Base-by-base conservation (phyloP, 163 green algal genomes). In the Prototheca cutis region DNA sequence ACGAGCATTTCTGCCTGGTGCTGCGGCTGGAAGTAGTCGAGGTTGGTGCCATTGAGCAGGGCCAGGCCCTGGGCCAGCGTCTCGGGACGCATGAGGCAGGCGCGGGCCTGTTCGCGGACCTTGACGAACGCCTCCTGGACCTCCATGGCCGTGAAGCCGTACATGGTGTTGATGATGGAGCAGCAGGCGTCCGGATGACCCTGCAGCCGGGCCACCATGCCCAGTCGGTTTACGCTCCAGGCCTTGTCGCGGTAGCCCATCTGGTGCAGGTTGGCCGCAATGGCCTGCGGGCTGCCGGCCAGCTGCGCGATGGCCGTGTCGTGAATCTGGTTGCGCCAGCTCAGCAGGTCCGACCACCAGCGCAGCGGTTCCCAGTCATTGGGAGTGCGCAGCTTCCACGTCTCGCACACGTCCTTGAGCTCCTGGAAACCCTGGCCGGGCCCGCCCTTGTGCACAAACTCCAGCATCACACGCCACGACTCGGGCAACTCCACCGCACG, bases 111-210 rank as follows among this genome's bases (percentile, higher is more conserved):
- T 28, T 66, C 59, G 7, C 48, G 59, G 7, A 72, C 96, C 74
- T 98, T 98, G 17, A 93, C 76, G 71, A 94, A 96, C 10, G 90
- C 90, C 72, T 95, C 90, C 73, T 96, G 87, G 51, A 99, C 85
- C 65, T 99, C 92, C 90, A 99, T 97, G 31, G 84, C 85, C 53
- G 83, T 88, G 73, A 90, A 97, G 59, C 88, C 87, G 63, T 98
- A 98, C 74, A 96, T 75, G 31, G 77, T 90, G 68, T 91, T 94
- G 57, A 96, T 87, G 58, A 95, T 79, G 52, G 74, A 65, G 55
- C 91, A 75, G 71, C 86, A 95, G 30, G 83, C 67, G 24, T 91
- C 81, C 1, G 74, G 75, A 52, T 84, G 72, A 55, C 71, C 70
- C 48, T 93, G 90, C 65, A 88, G 82, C 13, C 84, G 75, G 0